Conservation (phyloP, 2,329 filamentous ascomycete species). For the Cladosporium sp. region DNA sequence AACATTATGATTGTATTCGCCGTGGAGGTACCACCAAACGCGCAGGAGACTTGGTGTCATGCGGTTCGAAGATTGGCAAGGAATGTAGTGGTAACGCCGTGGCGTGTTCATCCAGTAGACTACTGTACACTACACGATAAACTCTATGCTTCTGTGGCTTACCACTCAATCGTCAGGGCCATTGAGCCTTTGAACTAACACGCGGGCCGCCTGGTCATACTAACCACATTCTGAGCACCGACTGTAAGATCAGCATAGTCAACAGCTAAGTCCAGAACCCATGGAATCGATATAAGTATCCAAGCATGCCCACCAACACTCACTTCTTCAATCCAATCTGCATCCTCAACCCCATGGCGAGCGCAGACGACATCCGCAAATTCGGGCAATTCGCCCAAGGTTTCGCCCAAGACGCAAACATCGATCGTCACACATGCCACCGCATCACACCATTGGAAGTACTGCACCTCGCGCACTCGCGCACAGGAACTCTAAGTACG, state of each 20-base stretch:
- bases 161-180: too few relatives aligned
- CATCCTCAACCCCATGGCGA: neutral
- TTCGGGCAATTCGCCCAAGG: neutral
- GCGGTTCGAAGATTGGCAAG: neutral
- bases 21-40: neutral
- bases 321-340: neutral
- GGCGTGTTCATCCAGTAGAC: too few relatives aligned
- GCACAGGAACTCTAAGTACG: conserved; percentile 29
- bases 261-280: neutral
- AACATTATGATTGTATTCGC: neutral
- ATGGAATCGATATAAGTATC: neutral
- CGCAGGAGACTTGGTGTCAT: neutral
- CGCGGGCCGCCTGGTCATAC: neutral
- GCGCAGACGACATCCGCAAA: neutral
- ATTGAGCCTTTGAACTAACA: neutral
- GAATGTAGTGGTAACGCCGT: neutral
- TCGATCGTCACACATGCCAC: conserved; percentile 63
- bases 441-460: conserved; percentile 36
- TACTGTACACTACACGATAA: neutral
- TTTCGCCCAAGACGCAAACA: conserved; percentile 61
- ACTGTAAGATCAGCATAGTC: neutral
- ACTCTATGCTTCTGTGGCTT: too few relatives aligned
- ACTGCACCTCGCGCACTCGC: conserved; percentile 28
- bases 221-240: neutral
- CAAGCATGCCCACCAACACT: neutral